Percentiles rank a stretch among this genome's conserved stretches.
These are phyloP conservation scores for Rosa rugosa DNA, from an alignment of 306 rosid genomes.

Conservation along the genomic window DNA sequence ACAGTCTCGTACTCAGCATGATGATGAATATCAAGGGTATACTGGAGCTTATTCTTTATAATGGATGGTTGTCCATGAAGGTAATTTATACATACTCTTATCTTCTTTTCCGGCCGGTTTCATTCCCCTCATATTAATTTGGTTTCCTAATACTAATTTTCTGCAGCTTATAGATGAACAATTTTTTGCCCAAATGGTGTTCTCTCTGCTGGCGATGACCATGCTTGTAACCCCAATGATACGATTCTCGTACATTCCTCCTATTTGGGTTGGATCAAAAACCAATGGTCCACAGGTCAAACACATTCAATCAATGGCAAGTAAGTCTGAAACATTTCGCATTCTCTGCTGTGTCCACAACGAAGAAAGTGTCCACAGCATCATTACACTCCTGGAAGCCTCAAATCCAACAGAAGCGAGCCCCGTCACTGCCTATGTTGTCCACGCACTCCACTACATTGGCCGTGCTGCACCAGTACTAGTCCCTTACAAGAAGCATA, in stretches of 20 bases:
- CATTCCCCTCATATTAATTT: not conserved
- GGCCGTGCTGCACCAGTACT: constrained; percentile 56
- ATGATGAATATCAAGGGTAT: constrained; percentile 70
- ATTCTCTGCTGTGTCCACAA: constrained; percentile 61
- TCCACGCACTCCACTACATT: constrained; percentile 52
- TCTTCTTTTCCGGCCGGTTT: not conserved
- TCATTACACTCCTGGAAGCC: constrained; percentile 57
- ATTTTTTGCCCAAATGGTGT: constrained; percentile 46
- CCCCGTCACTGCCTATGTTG: constrained; percentile 42
- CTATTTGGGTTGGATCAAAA: not conserved
- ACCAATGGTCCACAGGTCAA: constrained; percentile 22
- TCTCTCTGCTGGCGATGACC: constrained; percentile 45
- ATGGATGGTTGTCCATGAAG: constrained; percentile 27
- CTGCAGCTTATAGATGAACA: constrained; percentile 53
- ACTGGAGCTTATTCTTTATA: constrained; percentile 47
- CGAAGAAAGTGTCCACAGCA: constrained; percentile 44
- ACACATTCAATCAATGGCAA: constrained; percentile 7
- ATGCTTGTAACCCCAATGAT: constrained; percentile 51
- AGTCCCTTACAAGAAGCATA: constrained; percentile 30
- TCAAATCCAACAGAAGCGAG: constrained; percentile 49
- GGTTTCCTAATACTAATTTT: not conserved
- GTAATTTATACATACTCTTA: constrained; percentile 33
- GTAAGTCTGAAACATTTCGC: constrained; percentile 8
- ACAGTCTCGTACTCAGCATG: constrained; percentile 58
- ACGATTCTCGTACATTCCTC: constrained; percentile 49